Conservation (phyloP, 2,329 filamentous ascomycete genomes). For the Colletotrichum orchidophilum region DNA sequence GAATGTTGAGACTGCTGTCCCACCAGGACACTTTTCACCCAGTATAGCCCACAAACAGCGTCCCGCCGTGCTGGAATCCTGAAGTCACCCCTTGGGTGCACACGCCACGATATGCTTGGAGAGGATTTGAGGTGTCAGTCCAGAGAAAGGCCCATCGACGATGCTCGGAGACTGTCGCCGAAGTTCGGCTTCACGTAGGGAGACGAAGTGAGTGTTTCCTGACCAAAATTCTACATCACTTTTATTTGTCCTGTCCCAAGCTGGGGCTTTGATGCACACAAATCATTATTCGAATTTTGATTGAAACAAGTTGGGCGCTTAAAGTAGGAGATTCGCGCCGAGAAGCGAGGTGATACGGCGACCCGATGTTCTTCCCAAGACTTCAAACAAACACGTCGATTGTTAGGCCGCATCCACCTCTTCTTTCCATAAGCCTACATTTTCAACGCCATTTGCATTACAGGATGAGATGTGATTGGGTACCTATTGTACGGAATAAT, state of each 20-base stretch:
- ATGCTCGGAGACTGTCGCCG: background rate
- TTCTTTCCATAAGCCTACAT: too few species aligned
- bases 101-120: background rate
- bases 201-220: background rate
- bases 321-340: background rate
- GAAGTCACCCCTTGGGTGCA: background rate
- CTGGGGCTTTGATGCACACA: background rate
- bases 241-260: too few species aligned
- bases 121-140: background rate
- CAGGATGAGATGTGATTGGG: too few species aligned
- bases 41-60: background rate
- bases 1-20: conserved; percentile 27
- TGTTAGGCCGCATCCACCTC: background rate
- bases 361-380: background rate
- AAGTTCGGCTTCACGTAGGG: background rate
- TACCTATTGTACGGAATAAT: too few species aligned
- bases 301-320: background rate
- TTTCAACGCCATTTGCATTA: too few species aligned
- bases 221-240: too few species aligned
- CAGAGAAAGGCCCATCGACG: background rate
- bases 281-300: background rate
- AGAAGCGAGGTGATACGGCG: background rate
- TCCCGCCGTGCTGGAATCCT: conserved; percentile 7
- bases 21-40: background rate
- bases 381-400: background rate